These are phyloP conservation scores for Stevia rebaudiana DNA, from an alignment of 140 eudicot genomes.

Conservation along the genomic window DNA sequence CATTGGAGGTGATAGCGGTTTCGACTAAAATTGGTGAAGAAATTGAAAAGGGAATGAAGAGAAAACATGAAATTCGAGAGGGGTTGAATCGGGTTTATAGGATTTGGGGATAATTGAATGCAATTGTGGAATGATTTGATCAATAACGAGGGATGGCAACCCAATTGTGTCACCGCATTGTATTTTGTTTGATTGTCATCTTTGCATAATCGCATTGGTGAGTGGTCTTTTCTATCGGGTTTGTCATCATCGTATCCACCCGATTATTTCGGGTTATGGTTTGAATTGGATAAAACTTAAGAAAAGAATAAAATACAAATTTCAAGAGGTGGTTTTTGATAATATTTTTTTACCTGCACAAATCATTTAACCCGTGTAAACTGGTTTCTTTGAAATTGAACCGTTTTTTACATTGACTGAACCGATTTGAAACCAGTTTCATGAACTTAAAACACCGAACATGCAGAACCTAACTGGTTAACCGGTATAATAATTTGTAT, in stretches of 20 bases:
- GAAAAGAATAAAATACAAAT: too few species aligned
- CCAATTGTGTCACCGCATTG: background rate
- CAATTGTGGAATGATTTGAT: slow-evolving; percentile 13
- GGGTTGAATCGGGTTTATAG: slow-evolving; percentile 10
- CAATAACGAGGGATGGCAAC: slow-evolving; percentile 3
- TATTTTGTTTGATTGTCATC: slow-evolving; percentile 10
- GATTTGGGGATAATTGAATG: background rate
- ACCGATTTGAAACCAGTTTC: too few species aligned
- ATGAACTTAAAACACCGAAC: too few species aligned
- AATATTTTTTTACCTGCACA: too few species aligned
- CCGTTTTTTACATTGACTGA: too few species aligned
- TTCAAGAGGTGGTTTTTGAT: too few species aligned
- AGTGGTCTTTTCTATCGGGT: slow-evolving; percentile 13
- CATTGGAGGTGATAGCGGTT: slow-evolving; percentile 3
- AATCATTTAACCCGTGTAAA: too few species aligned
- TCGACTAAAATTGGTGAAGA: background rate
- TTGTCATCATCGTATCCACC: background rate
- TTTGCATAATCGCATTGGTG: slow-evolving; percentile 26
- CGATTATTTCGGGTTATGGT: background rate
- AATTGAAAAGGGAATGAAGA: background rate
- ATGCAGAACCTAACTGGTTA: too few species aligned
- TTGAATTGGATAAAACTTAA: too few species aligned
- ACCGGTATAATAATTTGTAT: too few species aligned
- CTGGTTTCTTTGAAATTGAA: too few species aligned
- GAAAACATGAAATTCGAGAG: slow-evolving; percentile 5